phyloP scores from a whole-genome alignment of 345 rosid genomes.

The Cardamine chenopodiifolia region DNA sequence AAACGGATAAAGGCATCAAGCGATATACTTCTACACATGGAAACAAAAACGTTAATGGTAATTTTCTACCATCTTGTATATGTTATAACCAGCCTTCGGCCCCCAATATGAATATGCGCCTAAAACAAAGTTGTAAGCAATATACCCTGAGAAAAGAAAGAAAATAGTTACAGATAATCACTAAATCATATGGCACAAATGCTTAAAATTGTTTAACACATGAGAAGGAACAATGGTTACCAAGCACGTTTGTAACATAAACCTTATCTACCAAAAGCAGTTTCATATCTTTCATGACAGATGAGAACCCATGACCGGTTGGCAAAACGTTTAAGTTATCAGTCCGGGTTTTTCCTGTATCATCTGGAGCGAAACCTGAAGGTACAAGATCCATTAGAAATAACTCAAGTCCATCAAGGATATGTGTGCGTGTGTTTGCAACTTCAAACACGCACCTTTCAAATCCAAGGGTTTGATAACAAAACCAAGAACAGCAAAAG shows the following conservation, averaged over 20 bases:
- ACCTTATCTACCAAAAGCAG: conserved; percentile 65
- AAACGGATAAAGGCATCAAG: conserved; percentile 21
- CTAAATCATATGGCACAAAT: background rate
- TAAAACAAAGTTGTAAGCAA: conserved; percentile 85
- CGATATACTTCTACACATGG: background rate
- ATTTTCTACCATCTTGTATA: conserved; percentile 75
- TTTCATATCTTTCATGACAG: conserved; percentile 65
- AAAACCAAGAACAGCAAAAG: conserved; percentile 79
- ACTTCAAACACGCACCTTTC: conserved; percentile 60
- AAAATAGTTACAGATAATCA: conserved; percentile 50
- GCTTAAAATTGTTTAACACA: background rate
- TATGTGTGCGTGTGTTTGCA: conserved; percentile 11
- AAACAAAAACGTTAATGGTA: conserved; percentile 13
- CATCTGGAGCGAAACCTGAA: conserved; percentile 73
- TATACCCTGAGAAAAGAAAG: conserved; percentile 59
- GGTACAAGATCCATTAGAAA: conserved; percentile 40
- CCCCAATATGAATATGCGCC: conserved; percentile 99
- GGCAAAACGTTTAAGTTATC: conserved; percentile 27
- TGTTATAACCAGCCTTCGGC: conserved; percentile 88
- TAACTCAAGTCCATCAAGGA: conserved; percentile 1
- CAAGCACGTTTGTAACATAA: conserved; percentile 73
- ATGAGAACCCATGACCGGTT: conserved; percentile 52
- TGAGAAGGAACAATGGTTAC: conserved; percentile 46
- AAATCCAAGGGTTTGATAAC: conserved; percentile 80
- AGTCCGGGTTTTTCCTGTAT: conserved; percentile 43